phyloP scores from a whole-genome alignment of 2,329 filamentous ascomycete species.

The Microsporum ferrugineum region DNA sequence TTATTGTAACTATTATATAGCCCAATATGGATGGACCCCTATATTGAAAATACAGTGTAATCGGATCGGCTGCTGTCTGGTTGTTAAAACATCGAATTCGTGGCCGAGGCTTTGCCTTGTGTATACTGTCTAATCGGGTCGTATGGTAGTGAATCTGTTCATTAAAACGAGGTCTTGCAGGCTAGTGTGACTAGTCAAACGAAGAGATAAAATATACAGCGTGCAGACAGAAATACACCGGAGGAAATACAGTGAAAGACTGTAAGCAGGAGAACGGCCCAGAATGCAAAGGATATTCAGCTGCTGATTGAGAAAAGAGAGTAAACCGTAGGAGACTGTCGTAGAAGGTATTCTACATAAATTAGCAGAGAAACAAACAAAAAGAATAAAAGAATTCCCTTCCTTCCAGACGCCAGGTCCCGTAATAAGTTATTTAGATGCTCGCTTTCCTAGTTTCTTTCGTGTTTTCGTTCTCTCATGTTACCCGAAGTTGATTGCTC shows the following conservation, averaged over 20 bases:
- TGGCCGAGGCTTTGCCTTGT: neutral
- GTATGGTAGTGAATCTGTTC: neutral
- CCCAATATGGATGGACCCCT: neutral
- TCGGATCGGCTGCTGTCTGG: neutral
- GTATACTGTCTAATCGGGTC: no score
- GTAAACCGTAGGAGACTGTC: neutral
- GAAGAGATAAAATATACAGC: neutral
- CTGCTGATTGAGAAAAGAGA: neutral
- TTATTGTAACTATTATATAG: neutral
- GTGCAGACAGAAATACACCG: neutral
- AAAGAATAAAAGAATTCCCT: conserved; percentile 29
- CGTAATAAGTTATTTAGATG: conserved; percentile 73
- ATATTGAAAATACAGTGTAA: no score
- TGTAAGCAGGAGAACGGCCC: neutral
- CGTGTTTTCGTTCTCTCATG: neutral
- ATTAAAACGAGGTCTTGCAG: neutral
- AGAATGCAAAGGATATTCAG: neutral
- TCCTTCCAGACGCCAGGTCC: conserved; percentile 72
- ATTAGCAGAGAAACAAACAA: neutral
- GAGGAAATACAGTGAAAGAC: neutral
- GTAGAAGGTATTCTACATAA: neutral
- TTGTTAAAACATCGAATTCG: neutral
- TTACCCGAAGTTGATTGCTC: conserved; percentile 16
- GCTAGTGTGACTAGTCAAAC: neutral
- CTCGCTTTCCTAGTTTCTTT: conserved; percentile 9